Evolutionary conservation across 192 early-diverging fungal species (phyloP), one percentile per base, ranked within the genome.

Genomic region (Entomortierella parvispora): DNA sequence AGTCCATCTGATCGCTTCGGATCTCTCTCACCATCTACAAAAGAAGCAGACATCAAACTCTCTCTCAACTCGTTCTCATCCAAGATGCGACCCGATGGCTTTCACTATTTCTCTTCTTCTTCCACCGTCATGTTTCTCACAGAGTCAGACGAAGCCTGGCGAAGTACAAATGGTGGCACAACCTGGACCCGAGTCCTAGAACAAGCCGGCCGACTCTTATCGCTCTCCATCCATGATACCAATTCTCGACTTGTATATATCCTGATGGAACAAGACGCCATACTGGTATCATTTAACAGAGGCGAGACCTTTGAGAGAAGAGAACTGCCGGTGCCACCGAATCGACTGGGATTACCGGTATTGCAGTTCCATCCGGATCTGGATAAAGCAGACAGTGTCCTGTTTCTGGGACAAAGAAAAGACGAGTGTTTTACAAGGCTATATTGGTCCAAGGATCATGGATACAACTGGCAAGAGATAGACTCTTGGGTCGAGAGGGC

Each of bases 401-500:
- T 94, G 12, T 93, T 90, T 83, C 75, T 93, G 4, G 92, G 87
- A 29, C 87, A 89, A 29, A 84, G 48, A 3, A 80, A 80, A 18
- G 74, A 81, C 15, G 62, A 58, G 29, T 93, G 90, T 71, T 86
- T 90, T 80, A 89, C 93, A 4, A 82, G 86, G 68, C 85, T 88
- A 40, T 93, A 83, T 70, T 69, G 86, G 33, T 92, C 93, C 22
- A 80, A 84, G 28, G 88, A 94, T 65, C 81, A 90, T 58, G 93
- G 93, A 25, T 72, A 71, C 23, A 75, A 58, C 12, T 97, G 94
- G 94, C 80, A 70, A 52, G 79, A 72, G 26, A 68, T 96, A 33
- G 90, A 92, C 25, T 91, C 91, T 1, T 94, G 90, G 77, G 90
- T 85, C 31, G 86, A 85, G 18, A 93, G 93, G 71, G 96, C 95